Conservation (phyloP, 257 asterid genomes). For the Forsythia suspensa region DNA sequence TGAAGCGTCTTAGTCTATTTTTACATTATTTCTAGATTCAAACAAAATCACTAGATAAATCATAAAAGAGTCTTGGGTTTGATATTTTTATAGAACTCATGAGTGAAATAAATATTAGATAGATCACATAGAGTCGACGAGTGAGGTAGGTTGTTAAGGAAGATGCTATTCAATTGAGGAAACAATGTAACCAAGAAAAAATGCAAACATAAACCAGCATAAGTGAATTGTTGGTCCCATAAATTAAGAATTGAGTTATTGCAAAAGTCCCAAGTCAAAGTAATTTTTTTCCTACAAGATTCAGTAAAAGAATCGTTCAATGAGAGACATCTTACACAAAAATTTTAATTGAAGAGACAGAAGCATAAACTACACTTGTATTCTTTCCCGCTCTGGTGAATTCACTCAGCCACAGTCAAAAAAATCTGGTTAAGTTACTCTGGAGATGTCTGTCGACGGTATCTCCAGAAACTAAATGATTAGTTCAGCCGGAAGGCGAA, state of each 20-base stretch:
- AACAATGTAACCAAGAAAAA: background rate
- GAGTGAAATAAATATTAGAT: background rate
- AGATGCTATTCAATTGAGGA: background rate
- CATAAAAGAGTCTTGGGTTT: too few relatives aligned
- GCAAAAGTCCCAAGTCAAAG: background rate
- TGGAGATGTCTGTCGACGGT: conserved; percentile 4
- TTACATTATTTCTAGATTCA: too few relatives aligned
- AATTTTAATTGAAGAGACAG: background rate
- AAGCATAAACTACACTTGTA: background rate
- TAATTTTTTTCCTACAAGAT: background rate
- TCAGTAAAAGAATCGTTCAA: background rate
- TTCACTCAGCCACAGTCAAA: background rate
- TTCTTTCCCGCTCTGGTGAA: background rate
- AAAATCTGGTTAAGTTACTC: conserved; percentile 1
- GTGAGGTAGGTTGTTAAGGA: background rate
- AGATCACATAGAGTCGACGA: background rate
- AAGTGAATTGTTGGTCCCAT: background rate
- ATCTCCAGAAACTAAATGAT: conserved; percentile 1
- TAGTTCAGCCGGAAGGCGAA: background rate
- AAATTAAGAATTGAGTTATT: background rate
- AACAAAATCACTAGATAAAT: too few relatives aligned
- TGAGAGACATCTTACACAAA: background rate
- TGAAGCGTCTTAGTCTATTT: too few relatives aligned
- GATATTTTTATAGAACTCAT: too few relatives aligned
- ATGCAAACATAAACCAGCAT: background rate